Base-by-base conservation (phyloP, 352 stramenopile genomes). In the Saprolegnia parasitica region DNA sequence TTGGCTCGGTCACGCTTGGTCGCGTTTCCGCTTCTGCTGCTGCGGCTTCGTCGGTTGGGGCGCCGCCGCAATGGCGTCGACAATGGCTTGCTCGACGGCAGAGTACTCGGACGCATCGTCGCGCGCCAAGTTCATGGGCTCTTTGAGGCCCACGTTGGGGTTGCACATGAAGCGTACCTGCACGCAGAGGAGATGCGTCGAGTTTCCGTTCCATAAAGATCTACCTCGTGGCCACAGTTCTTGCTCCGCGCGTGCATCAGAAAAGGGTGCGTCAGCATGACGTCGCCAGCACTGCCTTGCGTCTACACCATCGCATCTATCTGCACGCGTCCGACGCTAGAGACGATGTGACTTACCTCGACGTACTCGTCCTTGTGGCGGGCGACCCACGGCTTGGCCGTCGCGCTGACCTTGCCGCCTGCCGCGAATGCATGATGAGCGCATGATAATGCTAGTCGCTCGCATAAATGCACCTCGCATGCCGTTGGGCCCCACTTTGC, bases 181-280 rank as follows among this genome's bases (percentile, higher is more conserved):
- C 29, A 20, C 5, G 23, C 47, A 29, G n/a, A n/a, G n/a, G n/a
- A n/a, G n/a, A 55, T 55, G n/a, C 2, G n/a, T 2, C 24, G 24
- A 29, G n/a, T 23, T 29, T n/a, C n/a, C n/a, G 47, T 29, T 5
- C 2, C 5, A 55, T 29, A 5, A 5, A 55, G 24, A 2, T 65
- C n/a, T 21, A 62, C 68, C 16, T 58, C 24, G 6, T 72, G 46
- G 1, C 80, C 81, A 10, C 88, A 74, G 49, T 91, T 90, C 56
- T 87, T 87, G 37, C 78, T 89, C 0, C 86, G 79, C n/a, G 83
- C 82, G 56, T 95, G 86, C 24, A 95, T 71, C 29, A 92, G 60
- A 55, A 95, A 89, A 16, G 86, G 86, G 61, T 95, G 86, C 39
- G 88, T 84, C 18, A 95, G 72, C 78, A 90, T 87, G 20, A 95